Conservation (phyloP, 1,284 basidiomycete genomes). For the Irpex rosettiformis region DNA sequence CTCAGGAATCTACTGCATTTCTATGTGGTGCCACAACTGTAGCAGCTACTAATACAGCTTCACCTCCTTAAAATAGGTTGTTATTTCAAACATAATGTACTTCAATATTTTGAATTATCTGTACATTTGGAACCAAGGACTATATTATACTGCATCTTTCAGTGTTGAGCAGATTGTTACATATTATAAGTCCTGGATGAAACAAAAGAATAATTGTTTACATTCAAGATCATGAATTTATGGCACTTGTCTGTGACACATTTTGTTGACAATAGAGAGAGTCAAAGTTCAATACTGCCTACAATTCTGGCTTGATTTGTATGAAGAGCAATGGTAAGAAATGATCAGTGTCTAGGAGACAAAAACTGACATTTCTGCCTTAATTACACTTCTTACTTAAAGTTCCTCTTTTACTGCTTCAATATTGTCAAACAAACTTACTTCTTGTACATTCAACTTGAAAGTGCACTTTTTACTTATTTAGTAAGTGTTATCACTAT, state of each 20-base stretch:
- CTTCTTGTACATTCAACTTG: too few relatives aligned
- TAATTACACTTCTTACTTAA: too few relatives aligned
- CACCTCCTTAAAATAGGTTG: not conserved
- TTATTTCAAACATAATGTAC: not conserved
- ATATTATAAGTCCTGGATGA: not conserved
- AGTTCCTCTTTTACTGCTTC: too few relatives aligned
- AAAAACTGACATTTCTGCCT: too few relatives aligned
- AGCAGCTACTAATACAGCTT: constrained; percentile 11
- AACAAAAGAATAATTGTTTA: not conserved
- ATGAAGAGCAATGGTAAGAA: too few relatives aligned
- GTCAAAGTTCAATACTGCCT: too few relatives aligned
- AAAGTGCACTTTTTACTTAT: too few relatives aligned
- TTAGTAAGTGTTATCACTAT: too few relatives aligned
- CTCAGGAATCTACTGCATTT: constrained; percentile 17
- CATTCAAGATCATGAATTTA: not conserved
- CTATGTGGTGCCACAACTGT: constrained; percentile 21
- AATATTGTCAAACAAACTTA: too few relatives aligned
- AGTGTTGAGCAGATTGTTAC: not conserved
- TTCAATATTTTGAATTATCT: not conserved
- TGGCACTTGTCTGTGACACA: not conserved
- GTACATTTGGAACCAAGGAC: not conserved
- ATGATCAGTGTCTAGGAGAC: too few relatives aligned
- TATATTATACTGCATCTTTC: not conserved
- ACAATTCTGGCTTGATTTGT: too few relatives aligned
- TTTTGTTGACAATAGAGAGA: not conserved